Evolutionary conservation across 2,329 filamentous ascomycete genomes (phyloP).

Genomic region (Sporothrix mexicana): DNA sequence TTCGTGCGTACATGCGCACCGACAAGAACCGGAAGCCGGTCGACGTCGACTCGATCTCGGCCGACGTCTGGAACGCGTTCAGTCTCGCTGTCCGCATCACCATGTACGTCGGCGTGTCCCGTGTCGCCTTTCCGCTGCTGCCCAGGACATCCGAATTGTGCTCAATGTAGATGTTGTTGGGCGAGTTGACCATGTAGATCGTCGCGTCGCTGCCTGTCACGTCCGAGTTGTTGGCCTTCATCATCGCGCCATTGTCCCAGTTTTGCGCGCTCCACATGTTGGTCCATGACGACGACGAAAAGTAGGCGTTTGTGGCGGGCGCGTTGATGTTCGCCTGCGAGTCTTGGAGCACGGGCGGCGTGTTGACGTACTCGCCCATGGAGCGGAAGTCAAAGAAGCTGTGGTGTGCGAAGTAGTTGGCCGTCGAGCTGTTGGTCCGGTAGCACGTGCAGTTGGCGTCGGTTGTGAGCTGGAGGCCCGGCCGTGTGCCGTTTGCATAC

Average conservation of each 20-base stretch:
- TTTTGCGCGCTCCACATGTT: conserved; percentile 48
- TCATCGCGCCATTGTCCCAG: conserved; percentile 48
- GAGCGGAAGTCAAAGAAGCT: conserved; percentile 58
- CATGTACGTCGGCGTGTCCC: conserved; percentile 32
- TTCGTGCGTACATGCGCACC: conserved; percentile 45
- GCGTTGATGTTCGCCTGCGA: conserved; percentile 43
- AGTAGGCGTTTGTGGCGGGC: conserved; percentile 48
- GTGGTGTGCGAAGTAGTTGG: conserved; percentile 53
- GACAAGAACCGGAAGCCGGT: conserved; percentile 43
- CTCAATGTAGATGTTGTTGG: conserved; percentile 52
- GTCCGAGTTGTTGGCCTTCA: conserved; percentile 36
- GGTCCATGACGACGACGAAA: conserved; percentile 47
- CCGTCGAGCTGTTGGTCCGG: conserved; percentile 53
- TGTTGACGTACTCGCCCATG: conserved; percentile 49
- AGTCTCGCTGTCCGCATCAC: conserved; percentile 38
- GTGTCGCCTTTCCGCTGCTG: neutral
- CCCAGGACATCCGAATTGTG: conserved; percentile 43
- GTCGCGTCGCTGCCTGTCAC: conserved; percentile 43
- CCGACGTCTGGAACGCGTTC: conserved; percentile 41
- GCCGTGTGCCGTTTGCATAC: neutral
- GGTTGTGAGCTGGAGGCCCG: conserved; percentile 38
- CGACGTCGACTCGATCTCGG: conserved; percentile 44
- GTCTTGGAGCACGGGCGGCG: conserved; percentile 45
- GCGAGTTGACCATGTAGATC: conserved; percentile 48
- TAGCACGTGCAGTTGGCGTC: conserved; percentile 55